Percentiles rank a stretch among this genome's conserved stretches.
Conservation (phyloP, 441 rosid species). For the Pelargonium myrrhifolium region DNA sequence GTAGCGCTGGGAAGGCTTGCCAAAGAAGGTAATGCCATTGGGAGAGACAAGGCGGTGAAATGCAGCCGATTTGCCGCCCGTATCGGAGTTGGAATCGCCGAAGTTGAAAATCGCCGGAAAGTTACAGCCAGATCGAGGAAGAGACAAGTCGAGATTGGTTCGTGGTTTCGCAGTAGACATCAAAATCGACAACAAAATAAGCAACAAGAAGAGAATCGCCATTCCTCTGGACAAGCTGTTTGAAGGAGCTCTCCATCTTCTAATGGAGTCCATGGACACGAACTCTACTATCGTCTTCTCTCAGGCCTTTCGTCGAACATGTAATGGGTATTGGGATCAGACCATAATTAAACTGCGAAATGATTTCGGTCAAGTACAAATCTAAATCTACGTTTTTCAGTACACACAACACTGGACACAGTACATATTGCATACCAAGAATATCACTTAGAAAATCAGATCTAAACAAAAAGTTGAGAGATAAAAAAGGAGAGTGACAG, state of each 20-base stretch:
- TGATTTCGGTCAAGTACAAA: too few relatives aligned
- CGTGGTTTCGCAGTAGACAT: not conserved
- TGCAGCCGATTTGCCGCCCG: slow-evolving; percentile 25
- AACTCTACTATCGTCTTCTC: not conserved
- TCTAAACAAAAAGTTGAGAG: too few relatives aligned
- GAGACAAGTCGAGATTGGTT: not conserved
- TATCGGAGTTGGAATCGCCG: not conserved
- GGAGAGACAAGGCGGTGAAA: slow-evolving; percentile 21
- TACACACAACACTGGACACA: too few relatives aligned
- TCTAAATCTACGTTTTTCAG: too few relatives aligned
- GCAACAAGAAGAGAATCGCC: not conserved
- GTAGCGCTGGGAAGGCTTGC: slow-evolving; percentile 23
- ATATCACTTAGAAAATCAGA: too few relatives aligned
- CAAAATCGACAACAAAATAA: not conserved
- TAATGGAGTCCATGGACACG: not conserved
- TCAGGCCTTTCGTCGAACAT: slow-evolving; percentile 4
- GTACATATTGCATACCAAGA: too few relatives aligned
- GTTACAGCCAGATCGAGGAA: not conserved
- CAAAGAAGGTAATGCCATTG: slow-evolving; percentile 23
- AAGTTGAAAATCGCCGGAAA: not conserved
- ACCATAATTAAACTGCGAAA: too few relatives aligned
- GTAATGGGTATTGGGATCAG: not conserved
- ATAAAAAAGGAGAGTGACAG: too few relatives aligned
- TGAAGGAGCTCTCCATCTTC: slow-evolving; percentile 1
- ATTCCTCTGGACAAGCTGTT: not conserved